Percentiles rank a stretch among this genome's conserved stretches.
phyloP scores from a whole-genome alignment of 768 basidiomycete species.

The Collybia nuda region DNA sequence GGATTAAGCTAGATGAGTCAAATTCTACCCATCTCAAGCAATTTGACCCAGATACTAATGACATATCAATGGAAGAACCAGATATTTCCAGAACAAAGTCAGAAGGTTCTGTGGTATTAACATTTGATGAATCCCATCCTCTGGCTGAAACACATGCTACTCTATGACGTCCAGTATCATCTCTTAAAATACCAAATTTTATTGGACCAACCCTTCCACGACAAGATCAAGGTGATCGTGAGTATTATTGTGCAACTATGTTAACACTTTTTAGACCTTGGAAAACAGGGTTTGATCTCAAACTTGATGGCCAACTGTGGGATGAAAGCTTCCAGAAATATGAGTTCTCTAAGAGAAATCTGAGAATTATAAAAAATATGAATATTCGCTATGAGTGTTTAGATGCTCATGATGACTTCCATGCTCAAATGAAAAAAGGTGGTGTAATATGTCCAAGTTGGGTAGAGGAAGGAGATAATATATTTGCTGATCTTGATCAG shows the following conservation, averaged over 20 bases:
- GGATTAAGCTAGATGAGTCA: slow-evolving; percentile 1
- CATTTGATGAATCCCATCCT: slow-evolving; percentile 19
- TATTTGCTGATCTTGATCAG: background rate
- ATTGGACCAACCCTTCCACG: slow-evolving; percentile 22
- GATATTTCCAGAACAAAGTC: slow-evolving; percentile 1
- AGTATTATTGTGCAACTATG: slow-evolving; percentile 32
- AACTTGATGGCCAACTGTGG: slow-evolving; percentile 16
- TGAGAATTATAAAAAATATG: slow-evolving; percentile 24
- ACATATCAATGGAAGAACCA: background rate
- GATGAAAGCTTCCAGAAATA: slow-evolving; percentile 16
- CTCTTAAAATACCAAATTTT: slow-evolving; percentile 24
- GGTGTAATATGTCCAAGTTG: too few species aligned
- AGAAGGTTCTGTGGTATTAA: background rate
- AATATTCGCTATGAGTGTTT: slow-evolving; percentile 24
- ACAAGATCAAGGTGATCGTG: slow-evolving; percentile 25
- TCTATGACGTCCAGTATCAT: background rate
- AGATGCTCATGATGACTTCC: slow-evolving; percentile 26
- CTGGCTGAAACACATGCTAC: slow-evolving; percentile 18
- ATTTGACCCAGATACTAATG: background rate
- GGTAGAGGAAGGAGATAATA: background rate
- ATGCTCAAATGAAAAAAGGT: slow-evolving; percentile 8
- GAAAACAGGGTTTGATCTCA: slow-evolving; percentile 18
- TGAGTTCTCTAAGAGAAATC: slow-evolving; percentile 12
- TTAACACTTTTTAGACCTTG: slow-evolving; percentile 28
- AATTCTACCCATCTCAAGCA: background rate